Evolutionary conservation across 2,329 filamentous ascomycete species (phyloP), one percentile per base, ranked within the genome.

Genomic region (Xylaria sp.): DNA sequence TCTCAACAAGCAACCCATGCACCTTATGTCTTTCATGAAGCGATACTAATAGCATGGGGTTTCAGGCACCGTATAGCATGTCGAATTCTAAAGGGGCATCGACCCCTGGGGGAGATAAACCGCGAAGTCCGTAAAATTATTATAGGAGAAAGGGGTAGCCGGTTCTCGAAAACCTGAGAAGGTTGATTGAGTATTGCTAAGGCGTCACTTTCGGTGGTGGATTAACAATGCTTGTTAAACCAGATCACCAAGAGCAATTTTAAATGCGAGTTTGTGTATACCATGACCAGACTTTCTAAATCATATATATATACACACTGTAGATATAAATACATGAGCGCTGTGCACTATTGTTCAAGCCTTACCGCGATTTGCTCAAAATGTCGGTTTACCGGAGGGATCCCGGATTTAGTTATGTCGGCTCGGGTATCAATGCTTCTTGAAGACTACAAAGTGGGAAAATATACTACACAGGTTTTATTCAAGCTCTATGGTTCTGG

Each of bases 41-140:
- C 18, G 69, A 74, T 54, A 69, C 73, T 75, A 63, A 74, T 61
- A 46, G 63, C n/a, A n/a, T 62, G 9, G 5, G 10, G 56, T 3
- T 60, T 23, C 71, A 92, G 90, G 90, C 90, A 55, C 90, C 91
- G 0, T 92, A 92, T 76, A 92, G 89, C 77, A 91, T 92, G 89
- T 90, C 90, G 9, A 82, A 83, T 55, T 90, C 90, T 1, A 88
- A 85, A 72, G 89, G 90, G 23, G 85, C 88, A 0, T 85, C 86
- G 13, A 92, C 90, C 2, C 90, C 90, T 15, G 83, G 83, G 0
- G 79, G 51, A 6, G 70, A 72, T 8, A 71, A 65, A 59, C 48
- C 65, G 1, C 34, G 25, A 2, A 68, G 62, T 48, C 69, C 31
- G 6, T 65, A 25, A 44, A 48, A 28, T 28, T 6, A 25, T 12